Evolutionary conservation across 805 yeast species (phyloP).

Genomic region (Zygoascus flipseniorum): DNA sequence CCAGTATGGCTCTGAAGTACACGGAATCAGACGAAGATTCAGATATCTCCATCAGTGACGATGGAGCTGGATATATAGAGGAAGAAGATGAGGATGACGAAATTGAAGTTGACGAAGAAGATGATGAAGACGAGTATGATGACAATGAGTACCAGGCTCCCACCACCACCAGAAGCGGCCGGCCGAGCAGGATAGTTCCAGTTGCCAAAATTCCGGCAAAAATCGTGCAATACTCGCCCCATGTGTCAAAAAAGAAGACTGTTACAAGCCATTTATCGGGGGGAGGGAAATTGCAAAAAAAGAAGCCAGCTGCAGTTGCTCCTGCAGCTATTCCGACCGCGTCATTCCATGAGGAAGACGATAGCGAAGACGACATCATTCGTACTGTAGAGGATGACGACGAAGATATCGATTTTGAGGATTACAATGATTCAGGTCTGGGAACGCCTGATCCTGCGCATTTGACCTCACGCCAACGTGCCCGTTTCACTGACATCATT

Average conservation of each 20-base stretch:
- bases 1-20: not conserved
- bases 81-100: conserved; percentile 14
- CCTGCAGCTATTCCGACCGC: not conserved
- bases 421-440: conserved; percentile 6
- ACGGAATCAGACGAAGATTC: conserved; percentile 1
- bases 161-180: not conserved
- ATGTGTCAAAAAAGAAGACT: not conserved
- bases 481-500: conserved; percentile 20
- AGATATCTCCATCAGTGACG: conserved; percentile 1
- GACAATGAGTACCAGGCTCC: conserved; percentile 1
- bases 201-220: not conserved
- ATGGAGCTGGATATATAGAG: conserved; percentile 6
- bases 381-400: conserved; percentile 13
- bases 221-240: not conserved
- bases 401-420: conserved; percentile 17
- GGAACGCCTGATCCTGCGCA: conserved; percentile 18
- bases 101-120: conserved; percentile 13
- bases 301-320: conserved; percentile 1
- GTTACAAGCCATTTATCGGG: not conserved
- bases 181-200: not conserved
- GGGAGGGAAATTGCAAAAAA: conserved; percentile 6
- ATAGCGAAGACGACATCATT: conserved; percentile 1
- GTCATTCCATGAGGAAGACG: not conserved
- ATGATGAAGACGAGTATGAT: conserved; percentile 12
- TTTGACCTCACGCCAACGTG: conserved; percentile 35